These are phyloP conservation scores for Trypanosoma melophagium DNA, from an alignment of 208 protist species.

Conservation along the genomic window DNA sequence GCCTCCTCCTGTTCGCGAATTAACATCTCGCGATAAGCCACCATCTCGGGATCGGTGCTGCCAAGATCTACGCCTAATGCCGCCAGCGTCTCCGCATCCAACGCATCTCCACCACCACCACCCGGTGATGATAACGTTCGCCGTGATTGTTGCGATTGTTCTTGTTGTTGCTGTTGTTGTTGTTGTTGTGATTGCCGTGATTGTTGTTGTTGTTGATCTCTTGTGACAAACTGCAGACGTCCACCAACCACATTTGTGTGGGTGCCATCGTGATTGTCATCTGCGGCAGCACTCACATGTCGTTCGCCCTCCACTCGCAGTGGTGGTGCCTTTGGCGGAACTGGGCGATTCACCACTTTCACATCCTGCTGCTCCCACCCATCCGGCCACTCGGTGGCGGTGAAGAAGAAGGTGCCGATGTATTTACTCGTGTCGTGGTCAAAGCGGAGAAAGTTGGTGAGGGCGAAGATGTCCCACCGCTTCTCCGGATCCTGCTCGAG, in stretches of 20 bases:
- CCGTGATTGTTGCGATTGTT: too few species aligned
- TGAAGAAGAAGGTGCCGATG: constrained; percentile 85
- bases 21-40: constrained; percentile 46
- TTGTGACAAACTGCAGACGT: too few species aligned
- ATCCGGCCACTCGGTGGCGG: constrained; percentile 80
- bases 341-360: constrained; percentile 66
- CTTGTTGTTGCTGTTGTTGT: not conserved
- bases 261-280: not conserved
- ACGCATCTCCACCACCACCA: constrained; percentile 24
- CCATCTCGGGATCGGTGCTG: constrained; percentile 57
- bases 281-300: too few species aligned
- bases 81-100: constrained; percentile 53
- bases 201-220: not conserved
- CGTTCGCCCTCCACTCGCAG: constrained; percentile 16
- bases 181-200: not conserved
- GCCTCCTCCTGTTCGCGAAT: constrained; percentile 78
- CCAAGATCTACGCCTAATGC: constrained; percentile 50
- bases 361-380: constrained; percentile 89
- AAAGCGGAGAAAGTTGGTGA: constrained; percentile 87
- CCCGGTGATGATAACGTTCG: not conserved
- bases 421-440: constrained; percentile 77
- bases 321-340: constrained; percentile 56
- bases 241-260: not conserved
- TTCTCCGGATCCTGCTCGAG: constrained; percentile 73
- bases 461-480: constrained; percentile 84